Evolutionary conservation across 495 filamentous ascomycete species (phyloP).

Genomic region (Massariosphaeria phaeospora): DNA sequence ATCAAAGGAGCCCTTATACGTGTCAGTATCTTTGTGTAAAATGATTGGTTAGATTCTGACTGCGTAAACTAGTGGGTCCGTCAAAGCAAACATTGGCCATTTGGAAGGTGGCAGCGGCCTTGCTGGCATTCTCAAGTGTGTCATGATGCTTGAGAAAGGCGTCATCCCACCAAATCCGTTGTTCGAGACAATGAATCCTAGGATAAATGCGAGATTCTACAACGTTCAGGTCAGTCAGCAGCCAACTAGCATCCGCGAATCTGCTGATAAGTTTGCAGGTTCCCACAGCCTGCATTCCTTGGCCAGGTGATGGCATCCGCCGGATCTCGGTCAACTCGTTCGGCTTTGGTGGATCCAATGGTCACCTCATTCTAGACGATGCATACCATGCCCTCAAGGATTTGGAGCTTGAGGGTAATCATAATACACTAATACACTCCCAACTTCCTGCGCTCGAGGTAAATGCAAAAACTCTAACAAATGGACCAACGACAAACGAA

Average conservation of each 20-base stretch:
- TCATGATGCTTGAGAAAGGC: conserved; percentile 36
- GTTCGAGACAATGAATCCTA: conserved; percentile 41
- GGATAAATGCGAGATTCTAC: conserved; percentile 19
- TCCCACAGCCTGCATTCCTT: neutral
- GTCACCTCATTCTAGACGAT: conserved; percentile 41
- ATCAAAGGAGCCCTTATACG: neutral
- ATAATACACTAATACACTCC: neutral
- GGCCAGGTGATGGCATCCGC: conserved; percentile 14
- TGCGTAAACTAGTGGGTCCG: neutral
- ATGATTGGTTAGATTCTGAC: neutral
- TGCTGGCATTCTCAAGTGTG: conserved; percentile 38
- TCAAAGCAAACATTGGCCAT: conserved; percentile 41
- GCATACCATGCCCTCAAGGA: conserved; percentile 2
- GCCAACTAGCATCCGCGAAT: too few species aligned
- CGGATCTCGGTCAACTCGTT: conserved; percentile 39
- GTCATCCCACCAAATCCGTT: conserved; percentile 36
- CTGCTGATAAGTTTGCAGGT: neutral
- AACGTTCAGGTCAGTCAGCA: neutral
- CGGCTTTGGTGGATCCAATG: conserved; percentile 40
- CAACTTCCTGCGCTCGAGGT: neutral
- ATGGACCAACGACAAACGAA: too few species aligned
- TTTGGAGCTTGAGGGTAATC: neutral
- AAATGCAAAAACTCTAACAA: too few species aligned
- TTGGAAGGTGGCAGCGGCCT: conserved; percentile 40
- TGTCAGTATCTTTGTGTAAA: conserved; percentile 1